Percentiles rank a stretch among this genome's conserved stretches.
Conservation (phyloP, 2,329 filamentous ascomycete species). For the Epichloe scottii region DNA sequence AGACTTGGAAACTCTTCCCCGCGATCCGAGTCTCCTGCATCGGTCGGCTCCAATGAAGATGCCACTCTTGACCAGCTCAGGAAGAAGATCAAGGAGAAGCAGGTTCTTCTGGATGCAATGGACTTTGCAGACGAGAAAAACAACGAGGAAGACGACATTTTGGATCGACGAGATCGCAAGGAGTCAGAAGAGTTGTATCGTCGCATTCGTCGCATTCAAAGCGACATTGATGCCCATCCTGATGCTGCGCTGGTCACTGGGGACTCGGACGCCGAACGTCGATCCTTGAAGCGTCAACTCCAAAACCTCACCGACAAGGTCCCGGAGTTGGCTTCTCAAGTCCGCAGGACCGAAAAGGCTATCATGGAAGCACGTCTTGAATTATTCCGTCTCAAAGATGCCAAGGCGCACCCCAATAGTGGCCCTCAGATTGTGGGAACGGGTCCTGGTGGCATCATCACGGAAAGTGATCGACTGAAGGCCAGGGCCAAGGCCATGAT, state of each 20-base stretch:
- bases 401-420: conserved; percentile 77
- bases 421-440: conserved; percentile 78
- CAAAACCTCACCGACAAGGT: conserved; percentile 81
- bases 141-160: conserved; percentile 78
- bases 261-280: conserved; percentile 79
- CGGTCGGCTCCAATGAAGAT: conserved; percentile 64
- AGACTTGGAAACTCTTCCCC: conserved; percentile 70
- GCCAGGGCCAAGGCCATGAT: conserved; percentile 95
- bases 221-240: conserved; percentile 87
- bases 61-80: conserved; percentile 73
- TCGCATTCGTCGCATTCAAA: conserved; percentile 79
- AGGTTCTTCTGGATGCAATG: conserved; percentile 87
- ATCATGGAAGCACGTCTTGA: conserved; percentile 88
- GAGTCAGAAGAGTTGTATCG: conserved; percentile 92
- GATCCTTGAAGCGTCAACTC: conserved; percentile 76
- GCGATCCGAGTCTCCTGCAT: conserved; percentile 63
- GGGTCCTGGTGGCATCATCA: conserved; percentile 79
- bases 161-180: conserved; percentile 79
- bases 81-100: conserved; percentile 89
- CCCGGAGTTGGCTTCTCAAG: conserved; percentile 82
- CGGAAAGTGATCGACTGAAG: conserved; percentile 88
- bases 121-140: conserved; percentile 90
- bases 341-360: conserved; percentile 77
- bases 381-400: conserved; percentile 84
- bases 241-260: conserved; percentile 55